Evolutionary conservation across 2,329 filamentous ascomycete species (phyloP).

Genomic region (Trichoderma sp.): DNA sequence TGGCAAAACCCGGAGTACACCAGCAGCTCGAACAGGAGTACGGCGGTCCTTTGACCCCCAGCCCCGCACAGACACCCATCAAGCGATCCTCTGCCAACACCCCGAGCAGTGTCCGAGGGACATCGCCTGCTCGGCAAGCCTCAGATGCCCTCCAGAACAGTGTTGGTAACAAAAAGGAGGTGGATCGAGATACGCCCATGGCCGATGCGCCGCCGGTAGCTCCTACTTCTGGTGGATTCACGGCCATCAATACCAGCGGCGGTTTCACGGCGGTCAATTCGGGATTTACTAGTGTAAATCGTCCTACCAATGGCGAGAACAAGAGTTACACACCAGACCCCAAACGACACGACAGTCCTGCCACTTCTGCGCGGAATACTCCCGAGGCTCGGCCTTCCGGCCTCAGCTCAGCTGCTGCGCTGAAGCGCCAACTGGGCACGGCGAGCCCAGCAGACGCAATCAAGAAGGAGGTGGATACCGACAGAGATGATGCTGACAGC

Average conservation of each 20-base stretch:
- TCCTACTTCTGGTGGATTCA: conserved; percentile 50
- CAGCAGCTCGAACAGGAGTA: conserved; percentile 93
- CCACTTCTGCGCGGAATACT: conserved; percentile 63
- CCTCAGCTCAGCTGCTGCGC: conserved; percentile 56
- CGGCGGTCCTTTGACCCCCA: conserved; percentile 85
- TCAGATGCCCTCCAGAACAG: conserved; percentile 55
- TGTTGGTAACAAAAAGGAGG: conserved; percentile 48
- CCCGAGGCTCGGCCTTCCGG: conserved; percentile 63
- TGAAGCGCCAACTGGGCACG: conserved; percentile 77
- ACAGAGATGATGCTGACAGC: conserved; percentile 62
- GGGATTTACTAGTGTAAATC: conserved; percentile 69
- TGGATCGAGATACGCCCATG: conserved; percentile 52
- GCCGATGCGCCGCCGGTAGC: conserved; percentile 44
- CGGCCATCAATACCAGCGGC: conserved; percentile 59
- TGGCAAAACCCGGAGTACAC: conserved; percentile 94
- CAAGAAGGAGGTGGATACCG: conserved; percentile 50
- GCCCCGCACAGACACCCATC: conserved; percentile 67
- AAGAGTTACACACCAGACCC: conserved; percentile 64
- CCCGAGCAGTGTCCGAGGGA: conserved; percentile 58
- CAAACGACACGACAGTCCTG: conserved; percentile 63
- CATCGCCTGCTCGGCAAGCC: conserved; percentile 66
- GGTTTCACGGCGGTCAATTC: conserved; percentile 76
- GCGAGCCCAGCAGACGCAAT: conserved; percentile 51
- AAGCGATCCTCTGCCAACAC: conserved; percentile 65
- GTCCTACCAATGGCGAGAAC: conserved; percentile 45